Conservation (phyloP, 2,329 filamentous ascomycete species). For the Pochonia chlamydosporia region DNA sequence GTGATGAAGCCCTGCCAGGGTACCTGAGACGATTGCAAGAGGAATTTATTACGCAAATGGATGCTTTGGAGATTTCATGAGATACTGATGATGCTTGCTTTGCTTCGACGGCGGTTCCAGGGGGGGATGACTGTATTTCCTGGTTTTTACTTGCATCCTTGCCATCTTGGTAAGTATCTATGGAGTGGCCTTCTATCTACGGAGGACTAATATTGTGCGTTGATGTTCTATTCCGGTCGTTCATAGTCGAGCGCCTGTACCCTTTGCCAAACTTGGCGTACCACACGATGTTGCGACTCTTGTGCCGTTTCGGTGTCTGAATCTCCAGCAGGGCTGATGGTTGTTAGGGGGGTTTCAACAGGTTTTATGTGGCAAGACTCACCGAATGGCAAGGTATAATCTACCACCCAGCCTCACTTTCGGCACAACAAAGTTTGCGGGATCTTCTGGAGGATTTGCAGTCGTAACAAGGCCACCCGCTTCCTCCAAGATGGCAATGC, state of each 20-base stretch:
- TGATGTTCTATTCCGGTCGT: slow-evolving; percentile 40
- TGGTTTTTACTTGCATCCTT: too few species aligned
- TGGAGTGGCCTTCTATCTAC: too few species aligned
- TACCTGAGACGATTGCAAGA: slow-evolving; percentile 44
- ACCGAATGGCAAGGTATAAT: slow-evolving; percentile 65
- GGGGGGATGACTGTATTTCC: too few species aligned
- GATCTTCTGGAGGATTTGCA: slow-evolving; percentile 61
- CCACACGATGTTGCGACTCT: slow-evolving; percentile 62
- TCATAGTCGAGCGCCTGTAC: slow-evolving; percentile 61
- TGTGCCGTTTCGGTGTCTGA: slow-evolving; percentile 55
- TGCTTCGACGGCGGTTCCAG: too few species aligned
- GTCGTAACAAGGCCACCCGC: slow-evolving; percentile 70
- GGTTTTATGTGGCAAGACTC: slow-evolving; percentile 5
- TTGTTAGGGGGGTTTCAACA: not conserved
- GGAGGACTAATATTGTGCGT: too few species aligned
- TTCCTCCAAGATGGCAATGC: slow-evolving; percentile 66
- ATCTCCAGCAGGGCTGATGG: slow-evolving; percentile 52
- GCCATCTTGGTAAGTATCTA: too few species aligned
- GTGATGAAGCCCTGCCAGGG: slow-evolving; percentile 50
- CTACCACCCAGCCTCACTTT: slow-evolving; percentile 60
- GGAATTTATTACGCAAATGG: slow-evolving; percentile 71
- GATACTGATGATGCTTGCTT: not conserved
- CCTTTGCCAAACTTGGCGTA: slow-evolving; percentile 67
- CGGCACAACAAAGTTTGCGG: slow-evolving; percentile 48
- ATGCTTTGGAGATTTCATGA: slow-evolving; percentile 46